Evolutionary conservation across 768 basidiomycete genomes (phyloP).

Genomic region (Russula abietina): DNA sequence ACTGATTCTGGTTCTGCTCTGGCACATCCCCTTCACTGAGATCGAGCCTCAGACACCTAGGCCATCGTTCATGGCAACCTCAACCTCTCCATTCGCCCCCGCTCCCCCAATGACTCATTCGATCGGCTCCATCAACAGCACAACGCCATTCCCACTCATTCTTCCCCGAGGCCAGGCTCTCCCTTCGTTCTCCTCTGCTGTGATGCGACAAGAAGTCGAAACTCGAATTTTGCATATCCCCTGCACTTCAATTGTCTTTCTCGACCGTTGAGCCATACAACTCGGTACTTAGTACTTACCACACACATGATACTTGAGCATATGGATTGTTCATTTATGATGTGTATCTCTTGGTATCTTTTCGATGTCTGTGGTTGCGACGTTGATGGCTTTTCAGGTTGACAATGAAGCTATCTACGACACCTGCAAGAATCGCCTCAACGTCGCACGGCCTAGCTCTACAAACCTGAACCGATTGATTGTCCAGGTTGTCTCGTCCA

Average conservation of each 20-base stretch:
- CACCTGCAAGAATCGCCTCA: slow-evolving; percentile 95
- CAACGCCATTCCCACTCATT: too few relatives aligned
- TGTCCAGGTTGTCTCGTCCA: slow-evolving; percentile 96
- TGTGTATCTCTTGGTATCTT: slow-evolving; percentile 28
- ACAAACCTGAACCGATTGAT: slow-evolving; percentile 93
- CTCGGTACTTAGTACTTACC: slow-evolving; percentile 86
- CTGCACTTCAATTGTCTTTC: slow-evolving; percentile 85
- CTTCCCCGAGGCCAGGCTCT: too few relatives aligned
- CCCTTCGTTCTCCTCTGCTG: too few relatives aligned
- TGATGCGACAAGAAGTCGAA: slow-evolving; percentile 99
- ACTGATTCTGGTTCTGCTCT: too few relatives aligned
- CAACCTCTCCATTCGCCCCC: too few relatives aligned
- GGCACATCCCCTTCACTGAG: too few relatives aligned
- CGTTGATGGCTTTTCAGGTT: slow-evolving; percentile 45
- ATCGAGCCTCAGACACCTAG: too few relatives aligned
- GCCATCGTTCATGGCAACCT: too few relatives aligned
- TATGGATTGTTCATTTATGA: slow-evolving; percentile 99
- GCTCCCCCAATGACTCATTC: too few relatives aligned
- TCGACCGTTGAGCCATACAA: slow-evolving; percentile 99
- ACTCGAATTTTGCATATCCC: slow-evolving; percentile 96
- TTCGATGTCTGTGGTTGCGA: neutral
- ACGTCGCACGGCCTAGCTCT: slow-evolving; percentile 81
- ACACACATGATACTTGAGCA: slow-evolving; percentile 98
- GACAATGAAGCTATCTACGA: slow-evolving; percentile 99
- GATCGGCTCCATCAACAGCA: too few relatives aligned